phyloP scores from a whole-genome alignment of 495 filamentous ascomycete genomes.

The Usnea hakonensis region DNA sequence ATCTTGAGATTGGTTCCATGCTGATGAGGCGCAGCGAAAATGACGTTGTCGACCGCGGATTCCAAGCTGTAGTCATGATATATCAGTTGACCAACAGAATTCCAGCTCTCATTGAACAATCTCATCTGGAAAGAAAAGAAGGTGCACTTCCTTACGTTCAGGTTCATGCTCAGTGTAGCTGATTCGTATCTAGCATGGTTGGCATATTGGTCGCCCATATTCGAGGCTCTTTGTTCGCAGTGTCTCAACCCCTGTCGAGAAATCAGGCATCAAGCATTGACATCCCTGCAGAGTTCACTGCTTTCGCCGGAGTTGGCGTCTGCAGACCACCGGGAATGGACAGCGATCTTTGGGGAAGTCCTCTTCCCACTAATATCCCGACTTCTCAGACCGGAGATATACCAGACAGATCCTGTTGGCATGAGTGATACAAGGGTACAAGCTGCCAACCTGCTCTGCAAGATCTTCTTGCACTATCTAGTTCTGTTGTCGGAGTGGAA shows the following conservation, averaged over 20 bases:
- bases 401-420: constrained; percentile 80
- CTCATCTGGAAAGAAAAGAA: constrained; percentile 82
- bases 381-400: constrained; percentile 91
- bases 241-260: constrained; percentile 94
- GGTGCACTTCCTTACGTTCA: constrained; percentile 40
- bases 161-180: constrained; percentile 3
- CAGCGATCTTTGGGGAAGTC: constrained; percentile 86
- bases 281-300: constrained; percentile 78
- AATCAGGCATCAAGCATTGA: constrained; percentile 80
- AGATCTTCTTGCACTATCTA: constrained; percentile 91
- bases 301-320: constrained; percentile 73
- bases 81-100: constrained; percentile 72
- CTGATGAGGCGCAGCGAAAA: constrained; percentile 48
- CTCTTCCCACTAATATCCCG: constrained; percentile 88
- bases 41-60: constrained; percentile 65
- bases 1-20: constrained; percentile 1
- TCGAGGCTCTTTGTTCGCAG: constrained; percentile 77
- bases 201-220: constrained; percentile 95
- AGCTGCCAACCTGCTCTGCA: constrained; percentile 83
- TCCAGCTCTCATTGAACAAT: constrained; percentile 79
- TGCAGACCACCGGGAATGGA: constrained; percentile 78
- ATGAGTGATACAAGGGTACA: constrained; percentile 96
- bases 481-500: constrained; percentile 76
- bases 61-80: constrained; percentile 72
- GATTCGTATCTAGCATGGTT: constrained; percentile 66